Evolutionary conservation across 176 grass and related monocot species (phyloP), one percentile per base, ranked within the genome.

Genomic region (barley (Hordeum vulgare)): DNA sequence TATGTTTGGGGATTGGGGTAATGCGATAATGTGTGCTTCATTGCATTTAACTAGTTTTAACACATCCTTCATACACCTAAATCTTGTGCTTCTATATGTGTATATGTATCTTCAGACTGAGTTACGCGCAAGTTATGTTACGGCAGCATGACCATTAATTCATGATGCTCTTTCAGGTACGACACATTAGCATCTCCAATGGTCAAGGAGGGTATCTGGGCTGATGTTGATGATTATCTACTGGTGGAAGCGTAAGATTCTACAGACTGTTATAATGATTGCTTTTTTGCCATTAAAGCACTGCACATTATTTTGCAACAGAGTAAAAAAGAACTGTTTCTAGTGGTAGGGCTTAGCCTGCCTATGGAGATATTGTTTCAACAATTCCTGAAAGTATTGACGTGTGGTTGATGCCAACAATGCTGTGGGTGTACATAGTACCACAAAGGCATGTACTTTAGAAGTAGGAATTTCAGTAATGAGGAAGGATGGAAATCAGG

Each of bases 191-290:
- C 87, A 79, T 94, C 94, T 51, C 63, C 92, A 28, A 25, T 94
- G 81, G 94, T 97, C 28, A 88, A 42, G 72, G 10, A 90, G 83
- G 77, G 86, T 40, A 23, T 81, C 62, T 94, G 94, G 94, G 35
- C 41, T 68, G 90, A 97, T 65, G 4, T 35, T 20, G 92, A 97
- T 87, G 94, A 97, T 71, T 92, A 97, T 65, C 74, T 27, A 44
- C 73, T 94, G 40, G 29, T 94, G 65, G 73, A 85, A 79, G 90
- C 88, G 94, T 97, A 92, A 94, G 90, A 80, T 82, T 77, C 12
- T 72, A 61, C 65, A 8, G 9, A 54, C 73, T 66, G 39, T 71
- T 59, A 60, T 41, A 24, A 4, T 0, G 2, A 67, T 59, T 80
- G 9, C n/a, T 57, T 78, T 81, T 39, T 37, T 7, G 25, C 31